Percentiles rank a stretch among this genome's conserved stretches.
Conservation (phyloP, 2,329 filamentous ascomycete genomes). For the Apiospora saccharicola region DNA sequence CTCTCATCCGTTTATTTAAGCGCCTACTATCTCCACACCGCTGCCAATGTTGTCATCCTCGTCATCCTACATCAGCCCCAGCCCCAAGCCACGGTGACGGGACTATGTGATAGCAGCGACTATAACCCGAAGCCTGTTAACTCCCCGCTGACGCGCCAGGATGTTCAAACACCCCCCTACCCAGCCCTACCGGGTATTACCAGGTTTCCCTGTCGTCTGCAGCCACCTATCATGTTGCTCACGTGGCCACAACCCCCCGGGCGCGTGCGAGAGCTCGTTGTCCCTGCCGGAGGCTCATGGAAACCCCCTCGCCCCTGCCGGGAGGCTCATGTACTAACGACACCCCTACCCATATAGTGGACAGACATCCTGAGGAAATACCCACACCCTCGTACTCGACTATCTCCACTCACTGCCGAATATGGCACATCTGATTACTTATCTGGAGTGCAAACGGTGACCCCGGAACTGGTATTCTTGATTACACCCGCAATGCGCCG, state of each 20-base stretch:
- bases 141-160: not conserved
- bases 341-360: not conserved
- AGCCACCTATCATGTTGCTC: not conserved
- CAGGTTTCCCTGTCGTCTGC: not conserved
- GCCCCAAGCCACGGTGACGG: not conserved
- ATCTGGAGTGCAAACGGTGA: not conserved
- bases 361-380: too few species aligned
- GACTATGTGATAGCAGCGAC: not conserved
- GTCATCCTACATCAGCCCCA: conserved; percentile 18
- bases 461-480: not conserved
- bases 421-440: not conserved
- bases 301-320: too few species aligned
- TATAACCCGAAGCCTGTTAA: not conserved
- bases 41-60: not conserved
- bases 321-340: too few species aligned
- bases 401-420: not conserved
- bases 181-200: not conserved
- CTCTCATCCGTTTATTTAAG: not conserved
- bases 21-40: not conserved
- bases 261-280: too few species aligned
- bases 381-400: not conserved
- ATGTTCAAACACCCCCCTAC: not conserved
- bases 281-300: too few species aligned
- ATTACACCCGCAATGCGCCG: not conserved
- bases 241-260: too few species aligned